A percentile compares a stretch with the other conserved stretches of the same genome.
These are phyloP conservation scores for Picea engelmannii DNA, from an alignment of 83 land plant genomes.

Conservation along the genomic window DNA sequence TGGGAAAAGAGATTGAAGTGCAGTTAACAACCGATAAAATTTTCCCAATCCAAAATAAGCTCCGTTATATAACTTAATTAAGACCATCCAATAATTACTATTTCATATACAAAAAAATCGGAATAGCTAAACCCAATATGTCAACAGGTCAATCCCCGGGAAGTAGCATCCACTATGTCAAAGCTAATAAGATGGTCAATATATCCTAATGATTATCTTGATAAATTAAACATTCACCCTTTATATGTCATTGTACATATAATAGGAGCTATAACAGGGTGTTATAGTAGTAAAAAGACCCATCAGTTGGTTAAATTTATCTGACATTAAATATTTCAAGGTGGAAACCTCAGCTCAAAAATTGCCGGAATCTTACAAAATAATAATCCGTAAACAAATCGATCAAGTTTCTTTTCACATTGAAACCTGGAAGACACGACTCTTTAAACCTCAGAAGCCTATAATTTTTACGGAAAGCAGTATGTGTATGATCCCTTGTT, in stretches of 20 bases:
- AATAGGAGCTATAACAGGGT: neutral
- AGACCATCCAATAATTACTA: neutral
- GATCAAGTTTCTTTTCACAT: neutral
- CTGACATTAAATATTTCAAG: neutral
- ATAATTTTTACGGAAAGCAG: constrained; percentile 6
- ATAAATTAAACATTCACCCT: neutral
- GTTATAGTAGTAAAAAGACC: neutral
- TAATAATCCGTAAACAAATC: constrained; percentile 9
- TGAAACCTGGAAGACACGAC: neutral
- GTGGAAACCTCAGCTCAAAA: neutral
- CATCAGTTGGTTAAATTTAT: neutral
- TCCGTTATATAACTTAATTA: neutral
- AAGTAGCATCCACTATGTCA: neutral
- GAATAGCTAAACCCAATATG: neutral
- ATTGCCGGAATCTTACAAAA: constrained; percentile 14
- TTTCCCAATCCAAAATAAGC: neutral
- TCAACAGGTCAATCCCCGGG: neutral
- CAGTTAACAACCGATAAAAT: neutral
- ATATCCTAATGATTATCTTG: neutral
- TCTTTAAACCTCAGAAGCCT: neutral
- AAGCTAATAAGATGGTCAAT: neutral
- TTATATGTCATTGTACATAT: neutral
- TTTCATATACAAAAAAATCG: neutral
- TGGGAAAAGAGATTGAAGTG: neutral
- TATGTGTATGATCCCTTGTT: neutral